Percentiles rank a stretch among this genome's conserved stretches.
These are phyloP conservation scores for Drechslerella stenobrocha DNA, from an alignment of 2,329 filamentous ascomycete genomes.

Conservation along the genomic window DNA sequence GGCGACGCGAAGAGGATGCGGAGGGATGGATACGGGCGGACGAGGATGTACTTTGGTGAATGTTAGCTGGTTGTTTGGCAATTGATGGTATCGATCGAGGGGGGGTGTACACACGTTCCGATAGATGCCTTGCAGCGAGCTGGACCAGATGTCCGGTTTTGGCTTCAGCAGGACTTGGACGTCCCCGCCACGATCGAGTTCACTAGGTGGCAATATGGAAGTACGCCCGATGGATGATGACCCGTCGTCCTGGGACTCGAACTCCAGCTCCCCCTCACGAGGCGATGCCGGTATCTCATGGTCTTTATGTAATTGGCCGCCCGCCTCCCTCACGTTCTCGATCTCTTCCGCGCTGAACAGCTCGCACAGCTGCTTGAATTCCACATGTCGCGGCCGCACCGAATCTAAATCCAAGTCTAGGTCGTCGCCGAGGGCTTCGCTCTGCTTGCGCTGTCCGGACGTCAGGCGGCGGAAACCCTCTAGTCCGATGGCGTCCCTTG, in stretches of 20 bases:
- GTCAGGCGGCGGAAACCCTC: conserved; percentile 64
- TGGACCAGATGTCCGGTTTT: conserved; percentile 38
- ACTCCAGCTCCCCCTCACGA: not conserved
- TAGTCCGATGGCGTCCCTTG: conserved; percentile 68
- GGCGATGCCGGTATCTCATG: conserved; percentile 15
- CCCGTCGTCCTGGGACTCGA: not conserved
- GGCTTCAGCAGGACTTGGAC: conserved; percentile 21
- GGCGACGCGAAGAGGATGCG: conserved; percentile 71
- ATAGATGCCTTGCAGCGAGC: conserved; percentile 60
- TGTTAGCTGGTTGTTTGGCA: conserved; percentile 1
- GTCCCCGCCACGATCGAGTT: conserved; percentile 51
- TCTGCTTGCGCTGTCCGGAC: conserved; percentile 52
- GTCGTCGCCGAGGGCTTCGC: conserved; percentile 43
- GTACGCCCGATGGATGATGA: conserved; percentile 3
- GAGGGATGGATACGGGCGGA: conserved; percentile 68
- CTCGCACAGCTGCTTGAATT: conserved; percentile 68
- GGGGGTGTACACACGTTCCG: conserved; percentile 60
- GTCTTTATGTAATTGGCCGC: conserved; percentile 65
- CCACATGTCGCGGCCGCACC: conserved; percentile 55
- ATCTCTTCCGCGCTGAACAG: conserved; percentile 72
- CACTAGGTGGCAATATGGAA: conserved; percentile 23
- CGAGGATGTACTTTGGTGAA: conserved; percentile 66
- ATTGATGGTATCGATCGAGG: not conserved
- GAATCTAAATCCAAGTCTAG: conserved; percentile 26
- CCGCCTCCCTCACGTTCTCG: conserved; percentile 65